A percentile compares a stretch with the other conserved stretches of the same genome.
phyloP scores from a whole-genome alignment of 768 basidiomycete species.

The Tricholoma terreum region DNA sequence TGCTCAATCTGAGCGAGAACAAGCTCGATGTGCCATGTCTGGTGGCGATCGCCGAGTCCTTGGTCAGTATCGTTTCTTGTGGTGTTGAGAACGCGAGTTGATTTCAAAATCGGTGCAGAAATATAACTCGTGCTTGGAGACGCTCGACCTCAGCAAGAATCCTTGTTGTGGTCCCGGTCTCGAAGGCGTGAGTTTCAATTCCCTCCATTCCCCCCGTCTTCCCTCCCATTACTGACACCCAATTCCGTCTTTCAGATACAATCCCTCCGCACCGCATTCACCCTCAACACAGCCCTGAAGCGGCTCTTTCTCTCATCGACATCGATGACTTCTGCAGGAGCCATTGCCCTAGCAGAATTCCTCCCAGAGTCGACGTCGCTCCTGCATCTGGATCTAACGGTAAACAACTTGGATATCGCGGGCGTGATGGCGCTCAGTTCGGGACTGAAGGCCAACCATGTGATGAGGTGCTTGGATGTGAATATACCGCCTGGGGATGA shows the following conservation, averaged over 20 bases:
- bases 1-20: conserved; percentile 93
- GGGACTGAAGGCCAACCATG: conserved; percentile 79
- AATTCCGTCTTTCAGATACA: conserved; percentile 54
- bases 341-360: conserved; percentile 95
- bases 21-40: conserved; percentile 84
- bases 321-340: conserved; percentile 73
- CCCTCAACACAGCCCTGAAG: conserved; percentile 87
- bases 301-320: conserved; percentile 90
- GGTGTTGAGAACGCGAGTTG: not conserved
- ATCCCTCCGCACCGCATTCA: conserved; percentile 89
- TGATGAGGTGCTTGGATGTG: conserved; percentile 90
- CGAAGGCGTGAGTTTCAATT: conserved; percentile 72
- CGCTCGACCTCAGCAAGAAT: conserved; percentile 89
- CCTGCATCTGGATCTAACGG: conserved; percentile 88
- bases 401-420: conserved; percentile 80
- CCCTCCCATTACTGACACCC: not conserved
- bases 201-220: no score
- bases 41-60: conserved; percentile 78
- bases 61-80: conserved; percentile 49
- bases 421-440: conserved; percentile 91
- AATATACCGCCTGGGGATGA: conserved; percentile 87
- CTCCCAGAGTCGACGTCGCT: conserved; percentile 86
- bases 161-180: conserved; percentile 87
- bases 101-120: conserved; percentile 48
- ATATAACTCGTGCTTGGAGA: conserved; percentile 93